phyloP scores from a whole-genome alignment of 345 rosid species.

The Ceriops zippeliana region DNA sequence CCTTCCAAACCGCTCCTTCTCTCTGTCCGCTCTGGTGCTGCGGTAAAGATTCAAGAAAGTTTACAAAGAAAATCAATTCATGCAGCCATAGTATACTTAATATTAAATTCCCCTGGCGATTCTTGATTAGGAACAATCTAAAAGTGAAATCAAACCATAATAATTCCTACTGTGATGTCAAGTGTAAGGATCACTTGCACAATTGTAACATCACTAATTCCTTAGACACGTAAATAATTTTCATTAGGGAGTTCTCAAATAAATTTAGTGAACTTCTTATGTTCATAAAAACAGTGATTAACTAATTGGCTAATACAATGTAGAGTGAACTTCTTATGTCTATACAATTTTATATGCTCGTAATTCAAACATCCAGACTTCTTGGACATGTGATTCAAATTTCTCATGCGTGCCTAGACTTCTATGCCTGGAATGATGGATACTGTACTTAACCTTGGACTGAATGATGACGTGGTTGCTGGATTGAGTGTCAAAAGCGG shows the following conservation, averaged over 20 bases:
- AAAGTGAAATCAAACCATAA: no score
- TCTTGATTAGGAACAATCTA: no score
- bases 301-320: no score
- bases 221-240: no score
- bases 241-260: no score
- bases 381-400: not conserved
- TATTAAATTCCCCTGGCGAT: no score
- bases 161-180: no score
- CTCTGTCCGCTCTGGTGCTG: conserved; percentile 98
- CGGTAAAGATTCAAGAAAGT: conserved; percentile 44
- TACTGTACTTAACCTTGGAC: conserved; percentile 94
- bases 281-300: no score
- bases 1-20: conserved; percentile 83
- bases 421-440: conserved; percentile 99
- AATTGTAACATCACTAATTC: no score
- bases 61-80: not conserved
- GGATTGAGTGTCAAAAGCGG: conserved; percentile 81
- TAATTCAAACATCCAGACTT: not conserved
- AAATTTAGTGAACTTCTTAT: no score
- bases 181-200: no score
- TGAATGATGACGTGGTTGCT: conserved; percentile 73
- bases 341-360: not conserved
- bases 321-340: not conserved
- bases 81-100: not conserved
- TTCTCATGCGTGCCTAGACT: conserved; percentile 38